These are phyloP conservation scores for Amauroascus verrucosus DNA, from an alignment of 2,329 filamentous ascomycete species.

Conservation along the genomic window DNA sequence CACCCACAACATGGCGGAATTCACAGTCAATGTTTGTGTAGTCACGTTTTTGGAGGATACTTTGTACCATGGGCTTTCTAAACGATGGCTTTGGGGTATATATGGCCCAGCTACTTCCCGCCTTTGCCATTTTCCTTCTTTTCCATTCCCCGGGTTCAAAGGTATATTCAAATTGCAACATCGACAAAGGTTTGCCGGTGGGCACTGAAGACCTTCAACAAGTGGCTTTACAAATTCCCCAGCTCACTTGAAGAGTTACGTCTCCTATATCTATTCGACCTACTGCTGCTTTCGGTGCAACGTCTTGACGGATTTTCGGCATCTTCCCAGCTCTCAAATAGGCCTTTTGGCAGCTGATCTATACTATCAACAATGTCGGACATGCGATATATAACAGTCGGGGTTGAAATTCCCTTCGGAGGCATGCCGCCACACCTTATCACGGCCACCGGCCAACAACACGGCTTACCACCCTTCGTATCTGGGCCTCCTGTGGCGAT, in stretches of 20 bases:
- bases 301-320: neutral
- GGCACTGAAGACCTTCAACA: neutral
- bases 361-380: slow-evolving; percentile 10
- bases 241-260: neutral
- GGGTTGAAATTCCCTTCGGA: slow-evolving; percentile 25
- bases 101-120: neutral
- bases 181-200: neutral
- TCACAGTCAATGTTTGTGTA: slow-evolving; percentile 6
- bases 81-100: neutral
- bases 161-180: neutral
- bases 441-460: slow-evolving; percentile 1
- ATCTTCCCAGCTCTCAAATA: neutral
- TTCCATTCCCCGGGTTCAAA: neutral
- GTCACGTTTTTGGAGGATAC: slow-evolving; percentile 1
- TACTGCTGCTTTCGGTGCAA: neutral
- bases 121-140: neutral
- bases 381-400: slow-evolving; percentile 23
- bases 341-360: neutral
- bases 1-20: slow-evolving; percentile 3
- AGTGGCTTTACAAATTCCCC: neutral
- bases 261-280: neutral
- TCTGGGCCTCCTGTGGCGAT: neutral
- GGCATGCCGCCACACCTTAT: slow-evolving; percentile 23
- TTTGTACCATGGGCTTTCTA: neutral
- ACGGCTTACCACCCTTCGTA: neutral